phyloP scores from a whole-genome alignment of 768 basidiomycete species.

The Lactarius trivialis region DNA sequence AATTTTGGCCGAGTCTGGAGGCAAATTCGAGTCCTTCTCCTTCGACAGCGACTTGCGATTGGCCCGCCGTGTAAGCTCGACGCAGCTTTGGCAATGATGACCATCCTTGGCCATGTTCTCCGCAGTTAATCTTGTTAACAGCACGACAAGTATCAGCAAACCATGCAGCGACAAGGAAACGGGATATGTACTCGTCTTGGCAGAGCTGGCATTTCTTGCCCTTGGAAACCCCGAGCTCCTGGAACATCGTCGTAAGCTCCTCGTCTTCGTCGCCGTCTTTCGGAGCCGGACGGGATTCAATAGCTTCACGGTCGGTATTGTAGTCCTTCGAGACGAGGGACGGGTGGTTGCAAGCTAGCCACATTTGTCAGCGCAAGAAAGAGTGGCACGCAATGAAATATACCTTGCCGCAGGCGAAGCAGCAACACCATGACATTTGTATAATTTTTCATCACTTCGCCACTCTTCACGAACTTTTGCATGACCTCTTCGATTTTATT shows the following conservation, averaged over 20 bases:
- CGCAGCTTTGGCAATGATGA: constrained; percentile 56
- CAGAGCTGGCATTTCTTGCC: constrained; percentile 75
- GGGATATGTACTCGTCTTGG: constrained; percentile 50
- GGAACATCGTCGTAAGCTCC: constrained; percentile 70
- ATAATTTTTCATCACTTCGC: constrained; percentile 50
- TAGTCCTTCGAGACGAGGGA: constrained; percentile 73
- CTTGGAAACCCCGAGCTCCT: constrained; percentile 52
- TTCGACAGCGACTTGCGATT: constrained; percentile 33
- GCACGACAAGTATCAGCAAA: background rate
- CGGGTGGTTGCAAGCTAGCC: constrained; percentile 84
- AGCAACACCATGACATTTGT: constrained; percentile 65
- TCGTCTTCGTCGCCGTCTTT: constrained; percentile 50
- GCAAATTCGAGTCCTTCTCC: constrained; percentile 35
- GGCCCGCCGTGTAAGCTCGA: constrained; percentile 43
- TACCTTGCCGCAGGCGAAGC: constrained; percentile 86
- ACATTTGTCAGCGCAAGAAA: background rate
- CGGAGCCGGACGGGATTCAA: constrained; percentile 56
- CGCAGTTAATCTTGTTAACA: constrained; percentile 33
- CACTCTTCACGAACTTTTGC: constrained; percentile 52
- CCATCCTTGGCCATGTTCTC: constrained; percentile 37
- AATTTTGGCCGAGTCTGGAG: constrained; percentile 80
- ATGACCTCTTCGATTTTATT: constrained; percentile 51
- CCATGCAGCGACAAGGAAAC: background rate
- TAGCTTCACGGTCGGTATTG: constrained; percentile 64
- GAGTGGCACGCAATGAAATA: constrained; percentile 20